A percentile compares a stretch with the other conserved stretches of the same genome.
These are phyloP conservation scores for Fusarium sp. DNA, from an alignment of 2,329 filamentous ascomycete genomes.

Conservation along the genomic window DNA sequence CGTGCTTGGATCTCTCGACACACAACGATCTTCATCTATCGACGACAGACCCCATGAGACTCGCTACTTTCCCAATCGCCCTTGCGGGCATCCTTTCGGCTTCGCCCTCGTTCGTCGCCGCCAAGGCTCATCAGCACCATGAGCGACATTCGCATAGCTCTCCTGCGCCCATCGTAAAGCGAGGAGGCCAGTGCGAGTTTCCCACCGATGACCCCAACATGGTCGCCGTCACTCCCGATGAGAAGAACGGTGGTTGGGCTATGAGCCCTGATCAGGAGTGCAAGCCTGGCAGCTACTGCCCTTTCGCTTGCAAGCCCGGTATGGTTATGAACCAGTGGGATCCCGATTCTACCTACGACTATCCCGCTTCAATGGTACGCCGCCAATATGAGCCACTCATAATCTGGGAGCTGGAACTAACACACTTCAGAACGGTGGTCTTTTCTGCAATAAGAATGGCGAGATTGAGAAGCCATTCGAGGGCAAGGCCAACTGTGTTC, in stretches of 20 bases:
- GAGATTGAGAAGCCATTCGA: constrained; percentile 73
- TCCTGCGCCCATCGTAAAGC: constrained; percentile 56
- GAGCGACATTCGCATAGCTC: constrained; percentile 45
- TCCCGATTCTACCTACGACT: constrained; percentile 70
- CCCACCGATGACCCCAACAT: constrained; percentile 69
- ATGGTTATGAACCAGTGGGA: constrained; percentile 84
- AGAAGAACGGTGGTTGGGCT: constrained; percentile 76
- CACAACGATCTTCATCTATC: constrained; percentile 34
- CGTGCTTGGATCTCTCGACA: constrained; percentile 27
- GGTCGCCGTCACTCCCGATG: constrained; percentile 69
- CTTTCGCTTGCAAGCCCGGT: constrained; percentile 77
- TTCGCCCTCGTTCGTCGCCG: constrained; percentile 49
- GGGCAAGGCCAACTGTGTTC: constrained; percentile 71
- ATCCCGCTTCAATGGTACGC: constrained; percentile 75
- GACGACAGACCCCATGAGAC: constrained; percentile 58
- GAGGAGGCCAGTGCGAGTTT: constrained; percentile 67
- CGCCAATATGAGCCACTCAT: background rate
- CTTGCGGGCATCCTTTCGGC: constrained; percentile 59
- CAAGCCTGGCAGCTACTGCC: constrained; percentile 72
- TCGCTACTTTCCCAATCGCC: constrained; percentile 58
- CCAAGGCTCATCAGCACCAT: constrained; percentile 46
- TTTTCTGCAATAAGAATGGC: constrained; percentile 74
- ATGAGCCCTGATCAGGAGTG: constrained; percentile 79
- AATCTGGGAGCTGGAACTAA: constrained; percentile 15
- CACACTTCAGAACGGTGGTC: constrained; percentile 68